Percentiles rank a stretch among this genome's conserved stretches.
Conservation (phyloP, 164 flowering plant species). For the Dillenia turbinata region DNA sequence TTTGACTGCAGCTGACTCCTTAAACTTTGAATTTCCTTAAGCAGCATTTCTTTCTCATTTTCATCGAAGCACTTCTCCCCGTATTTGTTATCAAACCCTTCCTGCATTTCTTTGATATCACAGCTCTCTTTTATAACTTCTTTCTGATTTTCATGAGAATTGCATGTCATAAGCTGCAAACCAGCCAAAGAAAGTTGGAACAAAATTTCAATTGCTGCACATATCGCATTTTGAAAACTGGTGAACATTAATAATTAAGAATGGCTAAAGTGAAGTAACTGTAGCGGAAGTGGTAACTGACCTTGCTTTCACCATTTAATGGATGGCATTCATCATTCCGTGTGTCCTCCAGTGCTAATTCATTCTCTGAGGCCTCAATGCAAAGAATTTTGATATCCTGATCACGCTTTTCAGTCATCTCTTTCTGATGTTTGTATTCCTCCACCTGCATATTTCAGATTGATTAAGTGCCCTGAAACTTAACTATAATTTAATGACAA, state of each 20-base stretch:
- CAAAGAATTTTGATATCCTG: slow-evolving; percentile 14
- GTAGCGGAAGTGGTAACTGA: slow-evolving; percentile 4
- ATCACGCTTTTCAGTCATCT: slow-evolving; percentile 1
- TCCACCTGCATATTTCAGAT: slow-evolving; percentile 37
- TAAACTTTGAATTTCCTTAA: slow-evolving; percentile 60
- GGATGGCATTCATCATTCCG: slow-evolving; percentile 5
- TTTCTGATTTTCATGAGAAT: slow-evolving; percentile 15
- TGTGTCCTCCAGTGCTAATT: slow-evolving; percentile 15
- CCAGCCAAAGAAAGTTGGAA: background rate
- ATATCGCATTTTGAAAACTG: too few relatives aligned
- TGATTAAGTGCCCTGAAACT: slow-evolving; percentile 3
- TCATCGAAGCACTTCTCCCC: slow-evolving; percentile 25
- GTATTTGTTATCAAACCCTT: slow-evolving; percentile 17
- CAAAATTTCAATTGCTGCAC: too few relatives aligned
- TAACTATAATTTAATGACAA: background rate
- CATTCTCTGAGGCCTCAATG: slow-evolving; percentile 15
- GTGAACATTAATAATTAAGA: too few relatives aligned
- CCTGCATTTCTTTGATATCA: slow-evolving; percentile 35
- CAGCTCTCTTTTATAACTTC: slow-evolving; percentile 27
- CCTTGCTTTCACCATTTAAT: slow-evolving; percentile 30
- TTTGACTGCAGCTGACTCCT: slow-evolving; percentile 50
- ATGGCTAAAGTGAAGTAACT: too few relatives aligned
- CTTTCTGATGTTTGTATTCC: slow-evolving; percentile 34
- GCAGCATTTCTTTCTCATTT: slow-evolving; percentile 71
- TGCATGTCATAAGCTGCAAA: slow-evolving; percentile 33